These are phyloP conservation scores for Hydrangea macrophylla DNA, from an alignment of 148 eudicot genomes.

Conservation along the genomic window DNA sequence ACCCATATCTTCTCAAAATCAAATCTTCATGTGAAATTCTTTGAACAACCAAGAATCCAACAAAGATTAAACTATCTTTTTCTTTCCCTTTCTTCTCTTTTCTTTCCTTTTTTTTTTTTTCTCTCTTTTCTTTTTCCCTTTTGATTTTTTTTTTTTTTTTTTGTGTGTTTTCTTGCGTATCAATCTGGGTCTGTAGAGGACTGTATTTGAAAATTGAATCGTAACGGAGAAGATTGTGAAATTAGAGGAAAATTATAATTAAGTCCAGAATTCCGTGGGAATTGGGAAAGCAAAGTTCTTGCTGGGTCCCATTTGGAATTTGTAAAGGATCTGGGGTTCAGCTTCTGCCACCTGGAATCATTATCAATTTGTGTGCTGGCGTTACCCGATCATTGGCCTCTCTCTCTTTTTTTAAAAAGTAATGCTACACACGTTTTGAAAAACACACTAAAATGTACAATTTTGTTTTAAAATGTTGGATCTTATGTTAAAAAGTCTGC, in stretches of 20 bases:
- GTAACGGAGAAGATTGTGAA: slow-evolving; percentile 9
- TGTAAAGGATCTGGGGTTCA: neutral
- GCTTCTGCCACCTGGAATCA: neutral
- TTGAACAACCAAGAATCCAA: slow-evolving; percentile 20
- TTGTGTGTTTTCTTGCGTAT: neutral
- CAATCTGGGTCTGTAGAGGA: neutral
- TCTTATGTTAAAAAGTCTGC: too few relatives aligned
- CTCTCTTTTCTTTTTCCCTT: neutral
- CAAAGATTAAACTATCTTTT: slow-evolving; percentile 5
- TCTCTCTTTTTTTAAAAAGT: neutral
- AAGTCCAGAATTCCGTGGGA: neutral
- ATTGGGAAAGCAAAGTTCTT: neutral
- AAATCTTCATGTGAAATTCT: neutral
- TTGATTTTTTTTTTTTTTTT: neutral
- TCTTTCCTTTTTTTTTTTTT: slow-evolving; percentile 3
- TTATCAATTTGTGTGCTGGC: neutral
- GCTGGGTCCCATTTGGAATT: neutral
- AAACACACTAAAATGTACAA: too few relatives aligned
- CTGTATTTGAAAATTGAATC: slow-evolving; percentile 5
- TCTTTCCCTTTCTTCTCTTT: slow-evolving; percentile 8
- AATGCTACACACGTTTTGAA: too few relatives aligned
- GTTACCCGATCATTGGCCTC: neutral
- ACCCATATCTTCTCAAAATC: slow-evolving; percentile 13
- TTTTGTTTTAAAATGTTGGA: too few relatives aligned
- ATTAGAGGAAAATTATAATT: neutral